Evolutionary conservation across 805 yeast species (phyloP), one percentile per base, ranked within the genome.

Genomic region (Kluyveromyces lactis): DNA sequence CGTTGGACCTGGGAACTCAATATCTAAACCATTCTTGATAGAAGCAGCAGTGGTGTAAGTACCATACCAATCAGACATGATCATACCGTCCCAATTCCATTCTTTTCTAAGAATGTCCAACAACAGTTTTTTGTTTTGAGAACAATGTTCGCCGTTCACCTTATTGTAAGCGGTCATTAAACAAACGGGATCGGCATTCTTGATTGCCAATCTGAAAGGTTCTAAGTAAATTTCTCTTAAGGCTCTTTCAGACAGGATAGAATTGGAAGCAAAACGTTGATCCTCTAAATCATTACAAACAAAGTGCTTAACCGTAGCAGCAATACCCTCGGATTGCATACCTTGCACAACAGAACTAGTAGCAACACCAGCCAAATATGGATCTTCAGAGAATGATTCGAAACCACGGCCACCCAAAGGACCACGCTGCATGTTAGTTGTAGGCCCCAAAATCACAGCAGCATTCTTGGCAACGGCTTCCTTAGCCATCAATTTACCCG

Each of bases 31-130:
- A 26, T 73, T 73, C 31, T 68, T 64, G 32, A 77, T 52, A 11
- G 78, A 49, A 31, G 65, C 69, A 31, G 61, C 63, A 28, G 60
- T 58, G 12, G 77, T 65, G 53, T 71, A 76, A 9, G 69, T 66
- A 19, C 84, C 85, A 51, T 50, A 71, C 84, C 83, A 78, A 57
- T 78, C 85, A 23, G 79, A 71, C 76, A 78, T 75, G 27, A 69
- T 53, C 24, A 69, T 54, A 33, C 84, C 84, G 4, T 71, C 62
- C 58, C 66, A 78, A 4, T 63, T 61, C 81, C 81, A 78, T 52
- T 78, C 82, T 2, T 63, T 51, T 40, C 79, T 61, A 43, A 78
- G 58, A 28, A 75, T 56, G 23, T 71, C 69, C 10, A 66, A 56
- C 31, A 78, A 48, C 31, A 75, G 52, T 28, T 52, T 47, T 41